Conservation (phyloP, 202 grass and related monocot genomes). For the Panicum virgatum region DNA sequence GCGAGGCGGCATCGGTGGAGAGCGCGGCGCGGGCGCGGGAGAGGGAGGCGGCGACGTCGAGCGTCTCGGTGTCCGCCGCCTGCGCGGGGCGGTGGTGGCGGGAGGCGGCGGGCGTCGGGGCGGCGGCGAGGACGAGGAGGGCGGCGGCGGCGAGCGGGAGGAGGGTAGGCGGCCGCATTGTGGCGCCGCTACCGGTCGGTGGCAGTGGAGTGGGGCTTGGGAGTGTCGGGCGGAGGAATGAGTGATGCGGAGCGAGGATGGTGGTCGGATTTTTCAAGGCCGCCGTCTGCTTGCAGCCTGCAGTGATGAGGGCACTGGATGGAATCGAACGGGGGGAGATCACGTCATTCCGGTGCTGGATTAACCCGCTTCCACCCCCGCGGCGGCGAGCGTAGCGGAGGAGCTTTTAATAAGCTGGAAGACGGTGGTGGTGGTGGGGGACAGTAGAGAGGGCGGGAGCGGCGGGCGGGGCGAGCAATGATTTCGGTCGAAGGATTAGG, state of each 20-base stretch:
- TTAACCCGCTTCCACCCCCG: not conserved
- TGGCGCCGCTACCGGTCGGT: not conserved
- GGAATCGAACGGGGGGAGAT: not conserved
- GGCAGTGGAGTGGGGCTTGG: no score
- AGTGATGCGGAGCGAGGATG: not conserved
- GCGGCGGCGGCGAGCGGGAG: not conserved
- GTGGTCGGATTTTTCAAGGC: conserved; percentile 31
- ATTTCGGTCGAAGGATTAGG: not conserved
- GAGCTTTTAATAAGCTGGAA: no score
- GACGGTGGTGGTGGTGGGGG: no score
- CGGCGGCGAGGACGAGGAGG: not conserved
- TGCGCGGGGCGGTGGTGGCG: conserved; percentile 16
- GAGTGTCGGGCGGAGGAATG: no score
- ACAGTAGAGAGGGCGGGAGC: no score
- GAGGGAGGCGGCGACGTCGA: conserved; percentile 61
- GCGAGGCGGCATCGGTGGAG: conserved; percentile 41
- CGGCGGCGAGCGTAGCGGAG: not conserved
- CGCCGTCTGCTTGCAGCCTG: not conserved
- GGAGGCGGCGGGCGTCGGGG: not conserved
- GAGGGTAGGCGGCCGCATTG: conserved; percentile 41
- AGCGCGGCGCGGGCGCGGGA: conserved; percentile 57
- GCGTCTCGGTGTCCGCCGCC: conserved; percentile 42
- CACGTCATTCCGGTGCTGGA: conserved; percentile 18
- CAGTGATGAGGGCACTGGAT: not conserved
- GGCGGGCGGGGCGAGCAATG: conserved; percentile 1